phyloP scores from a whole-genome alignment of 2,329 filamentous ascomycete species.

The Sporothrix variecibatus region DNA sequence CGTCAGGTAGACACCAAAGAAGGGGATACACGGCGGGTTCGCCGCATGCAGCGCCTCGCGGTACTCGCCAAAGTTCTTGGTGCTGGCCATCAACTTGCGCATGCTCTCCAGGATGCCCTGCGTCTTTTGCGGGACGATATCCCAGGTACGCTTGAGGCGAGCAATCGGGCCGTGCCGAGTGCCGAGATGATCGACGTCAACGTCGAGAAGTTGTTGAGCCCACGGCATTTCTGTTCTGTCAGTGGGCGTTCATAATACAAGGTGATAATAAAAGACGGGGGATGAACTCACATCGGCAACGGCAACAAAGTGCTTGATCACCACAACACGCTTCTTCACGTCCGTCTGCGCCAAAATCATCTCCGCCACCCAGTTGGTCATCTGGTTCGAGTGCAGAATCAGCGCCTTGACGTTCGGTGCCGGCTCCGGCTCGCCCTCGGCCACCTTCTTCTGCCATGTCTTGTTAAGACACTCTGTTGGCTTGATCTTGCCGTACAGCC shows the following conservation, averaged over 20 bases:
- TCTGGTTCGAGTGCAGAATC: constrained; percentile 96
- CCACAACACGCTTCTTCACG: constrained; percentile 91
- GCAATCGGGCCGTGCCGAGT: constrained; percentile 93
- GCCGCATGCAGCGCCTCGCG: constrained; percentile 88
- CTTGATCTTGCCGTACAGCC: constrained; percentile 92
- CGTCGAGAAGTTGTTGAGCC: constrained; percentile 94
- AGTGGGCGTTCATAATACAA: constrained; percentile 19
- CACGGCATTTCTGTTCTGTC: constrained; percentile 78
- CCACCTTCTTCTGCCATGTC: constrained; percentile 96
- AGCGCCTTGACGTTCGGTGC: constrained; percentile 93
- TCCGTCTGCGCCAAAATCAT: constrained; percentile 97
- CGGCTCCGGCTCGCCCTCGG: constrained; percentile 77
- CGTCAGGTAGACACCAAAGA: constrained; percentile 96
- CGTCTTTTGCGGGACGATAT: constrained; percentile 84
- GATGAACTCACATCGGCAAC: constrained; percentile 78
- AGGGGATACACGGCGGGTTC: constrained; percentile 96
- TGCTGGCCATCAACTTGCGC: constrained; percentile 93
- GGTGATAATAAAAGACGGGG: neutral
- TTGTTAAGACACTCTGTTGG: constrained; percentile 96
- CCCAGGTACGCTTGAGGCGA: constrained; percentile 90
- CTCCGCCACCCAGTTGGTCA: constrained; percentile 99
- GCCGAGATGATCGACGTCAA: constrained; percentile 97
- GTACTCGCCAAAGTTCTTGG: constrained; percentile 97
- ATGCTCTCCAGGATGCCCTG: constrained; percentile 81
- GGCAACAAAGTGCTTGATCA: constrained; percentile 97